phyloP scores from a whole-genome alignment of 495 filamentous ascomycete species.

The Neurospora sp. region DNA sequence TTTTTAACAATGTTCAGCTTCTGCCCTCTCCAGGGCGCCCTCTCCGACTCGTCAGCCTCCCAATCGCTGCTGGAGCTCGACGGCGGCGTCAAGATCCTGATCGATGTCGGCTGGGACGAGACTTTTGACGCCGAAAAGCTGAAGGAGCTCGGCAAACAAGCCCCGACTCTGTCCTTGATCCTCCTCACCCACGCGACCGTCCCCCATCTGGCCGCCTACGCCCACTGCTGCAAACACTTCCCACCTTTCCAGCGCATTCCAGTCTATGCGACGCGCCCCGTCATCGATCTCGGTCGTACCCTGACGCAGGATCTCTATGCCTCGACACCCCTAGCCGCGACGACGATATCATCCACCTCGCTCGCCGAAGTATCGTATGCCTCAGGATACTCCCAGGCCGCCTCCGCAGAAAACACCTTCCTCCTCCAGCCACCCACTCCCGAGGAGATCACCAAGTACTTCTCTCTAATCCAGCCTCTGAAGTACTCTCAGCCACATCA shows the following conservation, averaged over 20 bases:
- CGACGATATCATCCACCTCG: conserved; percentile 59
- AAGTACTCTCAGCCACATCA: conserved; percentile 97
- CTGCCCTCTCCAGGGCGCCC: conserved; percentile 82
- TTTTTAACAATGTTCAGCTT: conserved; percentile 75
- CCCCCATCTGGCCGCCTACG: conserved; percentile 84
- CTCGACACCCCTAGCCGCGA: conserved; percentile 77
- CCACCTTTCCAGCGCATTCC: conserved; percentile 87
- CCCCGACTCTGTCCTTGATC: conserved; percentile 84
- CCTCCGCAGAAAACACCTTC: conserved; percentile 41
- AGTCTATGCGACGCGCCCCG: conserved; percentile 89
- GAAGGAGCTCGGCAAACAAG: conserved; percentile 72
- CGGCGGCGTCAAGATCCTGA: conserved; percentile 86
- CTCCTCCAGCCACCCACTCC: conserved; percentile 70
- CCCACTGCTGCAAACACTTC: conserved; percentile 94
- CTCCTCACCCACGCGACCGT: conserved; percentile 91
- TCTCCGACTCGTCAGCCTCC: conserved; percentile 74
- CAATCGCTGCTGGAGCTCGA: conserved; percentile 95
- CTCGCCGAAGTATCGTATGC: conserved; percentile 56
- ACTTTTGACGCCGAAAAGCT: conserved; percentile 72
- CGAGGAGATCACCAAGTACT: conserved; percentile 87
- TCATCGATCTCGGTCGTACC: conserved; percentile 86
- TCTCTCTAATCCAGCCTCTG: conserved; percentile 81
- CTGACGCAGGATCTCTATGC: conserved; percentile 87
- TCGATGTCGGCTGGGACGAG: conserved; percentile 96
- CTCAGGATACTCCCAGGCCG: conserved; percentile 36